Percentiles rank a stretch among this genome's conserved stretches.
Conservation (phyloP, 2,329 filamentous ascomycete species). For the Exophiala bonariae region DNA sequence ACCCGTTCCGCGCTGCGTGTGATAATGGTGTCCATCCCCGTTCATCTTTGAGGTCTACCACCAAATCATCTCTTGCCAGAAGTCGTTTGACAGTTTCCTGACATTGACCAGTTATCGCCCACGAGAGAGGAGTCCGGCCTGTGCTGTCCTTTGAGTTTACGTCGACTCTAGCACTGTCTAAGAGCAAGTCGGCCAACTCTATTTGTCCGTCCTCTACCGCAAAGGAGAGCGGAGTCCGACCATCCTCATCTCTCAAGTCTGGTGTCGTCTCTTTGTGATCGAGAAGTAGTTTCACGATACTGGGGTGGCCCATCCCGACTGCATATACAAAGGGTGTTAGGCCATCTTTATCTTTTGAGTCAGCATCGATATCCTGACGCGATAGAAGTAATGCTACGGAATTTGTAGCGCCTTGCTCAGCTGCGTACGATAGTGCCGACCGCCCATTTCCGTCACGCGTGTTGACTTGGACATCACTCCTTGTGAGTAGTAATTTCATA, state of each 20-base stretch:
- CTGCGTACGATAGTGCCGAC: no score
- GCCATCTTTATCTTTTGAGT: no score
- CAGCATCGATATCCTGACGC: no score
- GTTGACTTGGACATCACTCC: no score
- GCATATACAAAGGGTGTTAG: no score
- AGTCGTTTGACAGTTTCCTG: slow-evolving; percentile 4
- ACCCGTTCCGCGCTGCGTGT: slow-evolving; percentile 1
- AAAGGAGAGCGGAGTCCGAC: slow-evolving; percentile 9
- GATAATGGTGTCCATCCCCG: slow-evolving; percentile 2
- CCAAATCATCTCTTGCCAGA: slow-evolving; percentile 1
- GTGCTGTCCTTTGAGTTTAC: slow-evolving; percentile 3
- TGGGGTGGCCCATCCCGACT: no score
- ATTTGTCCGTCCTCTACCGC: slow-evolving; percentile 8
- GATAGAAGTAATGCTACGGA: no score
- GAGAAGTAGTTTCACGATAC: no score
- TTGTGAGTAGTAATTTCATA: no score
- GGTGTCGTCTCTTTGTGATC: no score
- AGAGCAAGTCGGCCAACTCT: slow-evolving; percentile 11
- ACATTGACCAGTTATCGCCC: not conserved
- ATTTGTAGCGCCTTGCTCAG: no score
- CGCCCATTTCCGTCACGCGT: no score
- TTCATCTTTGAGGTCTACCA: slow-evolving; percentile 7
- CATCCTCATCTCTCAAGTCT: slow-evolving; percentile 8
- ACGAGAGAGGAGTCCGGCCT: slow-evolving; percentile 4
- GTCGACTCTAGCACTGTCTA: slow-evolving; percentile 7